These are phyloP conservation scores for Fusarium tricinctum DNA, from an alignment of 2,329 filamentous ascomycete genomes.

Conservation along the genomic window DNA sequence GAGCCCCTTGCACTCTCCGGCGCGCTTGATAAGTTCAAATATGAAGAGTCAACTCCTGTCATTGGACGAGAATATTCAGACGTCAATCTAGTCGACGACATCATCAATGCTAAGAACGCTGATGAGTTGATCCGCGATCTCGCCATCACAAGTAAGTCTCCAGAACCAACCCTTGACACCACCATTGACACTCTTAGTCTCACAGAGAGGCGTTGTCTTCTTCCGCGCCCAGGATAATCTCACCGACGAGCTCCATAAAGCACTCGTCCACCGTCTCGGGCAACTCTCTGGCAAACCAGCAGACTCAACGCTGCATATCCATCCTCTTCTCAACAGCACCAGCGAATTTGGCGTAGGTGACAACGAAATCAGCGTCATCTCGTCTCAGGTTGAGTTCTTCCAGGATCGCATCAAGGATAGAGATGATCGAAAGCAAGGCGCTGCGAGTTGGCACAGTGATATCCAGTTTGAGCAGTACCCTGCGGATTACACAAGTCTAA, in stretches of 20 bases:
- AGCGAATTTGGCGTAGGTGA: slow-evolving; percentile 67
- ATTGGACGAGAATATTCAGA: slow-evolving; percentile 68
- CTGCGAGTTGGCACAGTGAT: slow-evolving; percentile 62
- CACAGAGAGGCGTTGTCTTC: slow-evolving; percentile 74
- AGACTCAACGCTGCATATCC: slow-evolving; percentile 70
- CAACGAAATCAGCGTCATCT: slow-evolving; percentile 71
- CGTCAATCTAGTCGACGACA: slow-evolving; percentile 63
- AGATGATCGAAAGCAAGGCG: slow-evolving; percentile 50
- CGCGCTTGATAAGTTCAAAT: slow-evolving; percentile 48
- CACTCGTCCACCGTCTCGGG: slow-evolving; percentile 70
- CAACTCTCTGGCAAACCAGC: slow-evolving; percentile 70
- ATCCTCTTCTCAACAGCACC: slow-evolving; percentile 68
- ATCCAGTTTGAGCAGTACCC: slow-evolving; percentile 71
- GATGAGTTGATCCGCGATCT: slow-evolving; percentile 72
- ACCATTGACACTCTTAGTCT: slow-evolving; percentile 59
- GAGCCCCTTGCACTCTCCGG: slow-evolving; percentile 14
- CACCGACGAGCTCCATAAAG: slow-evolving; percentile 71
- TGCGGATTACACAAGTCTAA: slow-evolving; percentile 69
- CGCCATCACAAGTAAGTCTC: slow-evolving; percentile 67
- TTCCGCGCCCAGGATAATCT: slow-evolving; percentile 72
- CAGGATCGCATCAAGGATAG: slow-evolving; percentile 33
- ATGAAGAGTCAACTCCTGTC: slow-evolving; percentile 56
- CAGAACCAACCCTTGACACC: rapidly evolving
- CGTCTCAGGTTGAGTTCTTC: slow-evolving; percentile 52
- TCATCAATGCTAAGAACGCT: slow-evolving; percentile 62